phyloP scores from a whole-genome alignment of 176 grass and related monocot species.

The Aegilops sharonensis region DNA sequence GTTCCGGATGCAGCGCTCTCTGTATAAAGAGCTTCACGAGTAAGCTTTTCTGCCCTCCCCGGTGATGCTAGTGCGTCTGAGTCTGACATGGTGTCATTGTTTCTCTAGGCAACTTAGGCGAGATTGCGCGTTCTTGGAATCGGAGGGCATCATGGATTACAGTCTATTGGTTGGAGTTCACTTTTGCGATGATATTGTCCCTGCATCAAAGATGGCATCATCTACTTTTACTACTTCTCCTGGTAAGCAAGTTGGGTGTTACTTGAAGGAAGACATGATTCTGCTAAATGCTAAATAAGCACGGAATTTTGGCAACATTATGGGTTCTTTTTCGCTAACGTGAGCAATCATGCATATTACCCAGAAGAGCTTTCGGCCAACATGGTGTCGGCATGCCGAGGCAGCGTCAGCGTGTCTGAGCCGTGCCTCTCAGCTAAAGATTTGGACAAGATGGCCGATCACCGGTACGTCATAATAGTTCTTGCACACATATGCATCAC shows the following conservation, averaged over 20 bases:
- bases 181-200: constrained; percentile 63
- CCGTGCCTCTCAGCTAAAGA: constrained; percentile 48
- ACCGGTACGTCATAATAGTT: constrained; percentile 41
- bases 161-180: constrained; percentile 88
- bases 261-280: neutral
- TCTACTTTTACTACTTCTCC: constrained; percentile 52
- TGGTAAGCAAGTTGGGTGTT: constrained; percentile 46
- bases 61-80: neutral
- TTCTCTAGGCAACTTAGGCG: constrained; percentile 59
- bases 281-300: neutral
- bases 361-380: constrained; percentile 60
- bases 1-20: constrained; percentile 63
- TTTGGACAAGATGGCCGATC: constrained; percentile 52
- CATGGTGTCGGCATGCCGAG: constrained; percentile 55
- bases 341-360: neutral
- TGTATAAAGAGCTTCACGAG: constrained; percentile 60
- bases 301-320: neutral
- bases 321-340: constrained; percentile 7
- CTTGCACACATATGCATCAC: neutral
- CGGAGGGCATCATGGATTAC: constrained; percentile 91
- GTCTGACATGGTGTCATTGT: neutral
- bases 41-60: constrained; percentile 37
- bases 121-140: constrained; percentile 83
- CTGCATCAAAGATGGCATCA: constrained; percentile 42
- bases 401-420: constrained; percentile 31